Conservation (phyloP, 106 monocot species). For the Alisma plantagoaquatica region DNA sequence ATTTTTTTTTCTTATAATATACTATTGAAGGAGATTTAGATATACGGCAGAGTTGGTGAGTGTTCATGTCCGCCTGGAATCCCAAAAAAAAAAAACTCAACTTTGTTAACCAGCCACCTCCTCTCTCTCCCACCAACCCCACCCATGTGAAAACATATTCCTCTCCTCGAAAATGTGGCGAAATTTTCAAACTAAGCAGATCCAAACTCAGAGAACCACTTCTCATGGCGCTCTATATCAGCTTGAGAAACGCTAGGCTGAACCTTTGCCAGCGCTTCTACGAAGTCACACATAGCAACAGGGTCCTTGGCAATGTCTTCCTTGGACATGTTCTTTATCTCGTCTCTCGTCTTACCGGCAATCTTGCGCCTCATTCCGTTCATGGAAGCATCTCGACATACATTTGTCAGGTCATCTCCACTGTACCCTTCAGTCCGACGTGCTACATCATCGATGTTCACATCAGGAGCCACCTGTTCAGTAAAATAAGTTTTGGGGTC, state of each 20-base stretch:
- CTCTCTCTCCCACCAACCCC: no score
- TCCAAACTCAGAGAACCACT: constrained; percentile 94
- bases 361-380: constrained; percentile 96
- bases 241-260: constrained; percentile 84
- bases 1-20: no score
- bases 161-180: no score
- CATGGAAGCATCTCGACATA: constrained; percentile 84
- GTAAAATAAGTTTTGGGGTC: no score
- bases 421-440: constrained; percentile 85
- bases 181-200: no score
- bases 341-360: constrained; percentile 93
- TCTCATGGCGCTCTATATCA: constrained; percentile 94
- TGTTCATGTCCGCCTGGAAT: no score
- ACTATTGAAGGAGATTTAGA: no score
- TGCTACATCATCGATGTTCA: constrained; percentile 90
- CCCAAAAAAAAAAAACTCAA: no score
- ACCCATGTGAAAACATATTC: no score
- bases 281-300: constrained; percentile 97
- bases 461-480: constrained; percentile 79
- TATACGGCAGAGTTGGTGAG: no score
- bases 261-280: constrained; percentile 83
- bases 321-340: constrained; percentile 97
- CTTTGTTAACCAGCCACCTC: no score
- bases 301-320: constrained; percentile 97
- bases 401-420: constrained; percentile 91